Evolutionary conservation across 345 rosid genomes (phyloP).

Genomic region (Excoecaria agallocha): DNA sequence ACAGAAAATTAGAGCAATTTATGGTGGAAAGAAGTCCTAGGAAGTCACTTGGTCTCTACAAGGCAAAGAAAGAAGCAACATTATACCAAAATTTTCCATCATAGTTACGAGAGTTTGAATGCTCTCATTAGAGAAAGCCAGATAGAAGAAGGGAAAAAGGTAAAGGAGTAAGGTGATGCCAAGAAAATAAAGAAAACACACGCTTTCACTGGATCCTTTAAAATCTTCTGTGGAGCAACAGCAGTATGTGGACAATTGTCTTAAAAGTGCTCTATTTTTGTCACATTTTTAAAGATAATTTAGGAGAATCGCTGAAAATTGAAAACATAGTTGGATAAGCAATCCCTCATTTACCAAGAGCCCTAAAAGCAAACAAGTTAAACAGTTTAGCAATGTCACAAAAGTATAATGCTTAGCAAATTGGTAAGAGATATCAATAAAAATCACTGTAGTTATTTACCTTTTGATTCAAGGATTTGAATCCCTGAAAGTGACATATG

Average conservation of each 20-base stretch:
- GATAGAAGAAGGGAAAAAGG: no score
- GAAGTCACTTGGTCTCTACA: no score
- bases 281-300: not conserved
- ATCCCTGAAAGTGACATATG: not conserved
- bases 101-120: no score
- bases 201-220: not conserved
- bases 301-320: not conserved
- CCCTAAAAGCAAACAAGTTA: not conserved
- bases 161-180: no score
- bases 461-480: not conserved
- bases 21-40: not conserved
- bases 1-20: not conserved
- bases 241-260: not conserved
- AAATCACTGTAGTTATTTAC: not conserved
- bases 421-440: not conserved
- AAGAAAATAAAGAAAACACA: not conserved
- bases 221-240: not conserved
- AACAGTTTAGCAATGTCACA: not conserved
- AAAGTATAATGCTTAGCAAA: not conserved
- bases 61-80: no score
- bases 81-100: no score
- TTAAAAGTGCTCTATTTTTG: not conserved
- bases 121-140: no score
- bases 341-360: not conserved
- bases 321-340: not conserved